Percentiles rank a stretch among this genome's conserved stretches.
Evolutionary conservation across 1,139 yeast genomes (phyloP).

Genomic region (Suhomyces maxii): DNA sequence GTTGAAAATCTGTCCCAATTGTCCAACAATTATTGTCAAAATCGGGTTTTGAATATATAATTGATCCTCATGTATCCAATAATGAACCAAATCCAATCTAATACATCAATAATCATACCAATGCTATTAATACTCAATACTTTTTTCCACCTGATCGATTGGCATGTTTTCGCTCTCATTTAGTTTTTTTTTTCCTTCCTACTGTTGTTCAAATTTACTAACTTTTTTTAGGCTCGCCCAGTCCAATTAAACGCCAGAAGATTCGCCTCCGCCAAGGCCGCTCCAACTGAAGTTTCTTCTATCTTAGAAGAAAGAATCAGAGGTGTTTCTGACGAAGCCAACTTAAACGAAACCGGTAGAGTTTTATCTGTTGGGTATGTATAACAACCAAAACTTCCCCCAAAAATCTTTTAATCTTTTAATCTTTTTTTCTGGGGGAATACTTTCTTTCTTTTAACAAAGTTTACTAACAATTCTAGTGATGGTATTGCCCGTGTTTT

Average conservation of each 20-base stretch:
- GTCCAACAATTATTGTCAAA: no score
- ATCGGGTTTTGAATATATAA: no score
- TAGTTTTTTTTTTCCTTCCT: background rate
- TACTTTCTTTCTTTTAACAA: background rate
- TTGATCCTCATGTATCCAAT: no score
- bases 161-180: background rate
- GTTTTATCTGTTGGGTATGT: slow-evolving; percentile 80
- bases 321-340: slow-evolving; percentile 97
- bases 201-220: slow-evolving; percentile 19
- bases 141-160: no score
- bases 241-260: slow-evolving; percentile 63
- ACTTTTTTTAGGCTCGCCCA: slow-evolving; percentile 64
- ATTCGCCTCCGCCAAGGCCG: slow-evolving; percentile 96
- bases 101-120: no score
- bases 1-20: no score
- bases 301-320: slow-evolving; percentile 99
- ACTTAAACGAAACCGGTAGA: slow-evolving; percentile 99
- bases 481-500: slow-evolving; percentile 99
- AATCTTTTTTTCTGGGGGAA: no score
- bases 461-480: slow-evolving; percentile 42
- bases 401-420: no score
- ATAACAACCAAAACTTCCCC: background rate
- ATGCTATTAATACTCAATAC: no score
- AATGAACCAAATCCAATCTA: no score
- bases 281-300: slow-evolving; percentile 99